Evolutionary conservation across 345 rosid species (phyloP).

Genomic region (Geranium brycei): DNA sequence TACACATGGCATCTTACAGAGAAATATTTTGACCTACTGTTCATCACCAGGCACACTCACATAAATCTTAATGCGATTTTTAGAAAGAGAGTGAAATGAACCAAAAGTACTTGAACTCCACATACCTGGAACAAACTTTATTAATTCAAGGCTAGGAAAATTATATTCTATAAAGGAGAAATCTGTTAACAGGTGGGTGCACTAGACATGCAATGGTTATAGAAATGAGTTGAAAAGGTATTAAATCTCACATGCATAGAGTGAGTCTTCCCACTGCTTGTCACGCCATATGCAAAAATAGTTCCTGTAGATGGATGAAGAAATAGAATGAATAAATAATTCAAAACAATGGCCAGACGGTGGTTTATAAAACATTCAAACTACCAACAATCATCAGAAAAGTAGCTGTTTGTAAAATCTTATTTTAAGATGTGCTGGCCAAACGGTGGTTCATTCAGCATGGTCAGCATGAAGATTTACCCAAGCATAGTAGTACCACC

Average conservation of each 20-base stretch:
- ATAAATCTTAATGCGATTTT: no score
- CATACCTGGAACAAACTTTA: no score
- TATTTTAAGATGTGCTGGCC: neutral
- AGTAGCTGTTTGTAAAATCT: neutral
- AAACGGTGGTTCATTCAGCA: neutral
- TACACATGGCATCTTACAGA: no score
- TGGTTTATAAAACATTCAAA: neutral
- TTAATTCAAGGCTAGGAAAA: no score
- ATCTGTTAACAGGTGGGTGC: neutral
- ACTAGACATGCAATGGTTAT: neutral
- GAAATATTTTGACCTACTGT: no score
- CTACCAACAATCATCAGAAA: neutral
- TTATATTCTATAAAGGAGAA: neutral
- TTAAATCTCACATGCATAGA: constrained; percentile 83
- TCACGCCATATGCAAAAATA: constrained; percentile 96
- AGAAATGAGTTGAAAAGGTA: constrained; percentile 4
- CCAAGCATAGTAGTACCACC: neutral
- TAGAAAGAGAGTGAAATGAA: no score
- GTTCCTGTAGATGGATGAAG: constrained; percentile 47
- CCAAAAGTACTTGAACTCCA: no score
- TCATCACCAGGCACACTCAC: no score
- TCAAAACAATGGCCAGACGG: neutral
- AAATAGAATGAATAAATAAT: constrained; percentile 11
- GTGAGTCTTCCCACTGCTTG: constrained; percentile 99
- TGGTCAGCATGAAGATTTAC: neutral